Conservation (phyloP, 2,329 filamentous ascomycete genomes). For the Aspergillaceae sp. region DNA sequence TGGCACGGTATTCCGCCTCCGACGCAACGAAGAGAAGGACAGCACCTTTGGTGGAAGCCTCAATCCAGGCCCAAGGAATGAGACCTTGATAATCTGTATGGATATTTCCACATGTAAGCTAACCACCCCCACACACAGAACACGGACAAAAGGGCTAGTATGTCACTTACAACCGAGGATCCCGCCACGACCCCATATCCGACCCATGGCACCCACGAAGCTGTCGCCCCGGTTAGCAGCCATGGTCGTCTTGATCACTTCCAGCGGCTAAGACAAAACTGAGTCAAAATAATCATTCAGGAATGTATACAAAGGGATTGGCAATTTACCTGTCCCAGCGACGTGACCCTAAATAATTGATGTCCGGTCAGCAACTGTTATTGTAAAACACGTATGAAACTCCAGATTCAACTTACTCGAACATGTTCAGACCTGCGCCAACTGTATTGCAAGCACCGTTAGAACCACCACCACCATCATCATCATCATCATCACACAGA, state of each 20-base stretch:
- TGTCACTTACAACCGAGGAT: conserved; percentile 73
- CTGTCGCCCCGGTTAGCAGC: conserved; percentile 88
- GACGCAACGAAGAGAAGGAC: conserved; percentile 98
- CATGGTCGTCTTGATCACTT: conserved; percentile 99
- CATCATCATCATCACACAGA: not conserved
- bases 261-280: conserved; percentile 70
- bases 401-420: conserved; percentile 56
- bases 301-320: not conserved
- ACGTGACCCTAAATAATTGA: conserved; percentile 47
- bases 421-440: conserved; percentile 89
- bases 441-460: conserved; percentile 38
- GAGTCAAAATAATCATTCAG: conserved; percentile 18
- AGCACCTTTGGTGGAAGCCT: conserved; percentile 98
- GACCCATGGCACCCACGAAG: conserved; percentile 69
- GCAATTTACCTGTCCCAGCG: conserved; percentile 53
- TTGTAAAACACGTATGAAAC: not conserved
- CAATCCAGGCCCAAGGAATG: conserved; percentile 99
- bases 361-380: conserved; percentile 8
- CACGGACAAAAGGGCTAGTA: not conserved
- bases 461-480: conserved; percentile 13
- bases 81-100: conserved; percentile 90
- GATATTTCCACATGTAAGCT: conserved; percentile 6
- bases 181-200: conserved; percentile 92
- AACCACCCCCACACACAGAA: conserved; percentile 8
- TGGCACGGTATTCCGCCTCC: conserved; percentile 93